Evolutionary conservation across 768 basidiomycete genomes (phyloP), one percentile per base, ranked within the genome.

Genomic region (Xanthoconium purpureum): DNA sequence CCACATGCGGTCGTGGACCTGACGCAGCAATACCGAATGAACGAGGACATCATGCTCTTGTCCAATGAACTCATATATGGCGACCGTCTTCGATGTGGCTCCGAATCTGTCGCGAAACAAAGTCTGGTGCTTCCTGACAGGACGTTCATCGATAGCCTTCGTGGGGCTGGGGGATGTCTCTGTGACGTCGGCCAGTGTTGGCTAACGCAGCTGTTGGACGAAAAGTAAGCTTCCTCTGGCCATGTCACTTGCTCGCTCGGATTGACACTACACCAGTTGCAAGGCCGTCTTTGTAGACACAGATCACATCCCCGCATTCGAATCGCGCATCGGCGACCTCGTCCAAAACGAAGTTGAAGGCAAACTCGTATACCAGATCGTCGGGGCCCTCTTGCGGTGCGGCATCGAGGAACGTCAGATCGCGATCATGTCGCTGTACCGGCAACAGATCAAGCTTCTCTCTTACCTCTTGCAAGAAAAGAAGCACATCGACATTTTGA

Each of bases 281-380:
- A 91, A 87, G 71, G 93, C 88, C 8, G 78, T 98, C 38, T 98
- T 99, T 62, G 84, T 98, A n/a, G 88, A 98, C 66, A 99, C 97
- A 0, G 97, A 98, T 62, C 66, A 59, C 0, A 69, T 94, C 3
- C 88, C 93, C 0, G 95, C 88, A 0, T 73, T 67, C 8, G 96
- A 98, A 64, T 89, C 89, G 0, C 83, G 85, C 15, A 82, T 88
- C 1, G 94, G 95, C 7, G 89, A 94, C 62, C 80, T 98, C 11
- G 88, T 97, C 8, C 94, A 98, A 66, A 99, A 99, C 71, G 81
- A 82, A 52, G 74, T 80, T 0, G 97, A 99, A 66, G 95, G 89
- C 3, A 72, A 73, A 40, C 75, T 88, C 18, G 83, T 86, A 11
- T 76, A 76, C 44, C 85, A 97, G 74, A 72, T 93, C 38, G 77